phyloP scores from a whole-genome alignment of 2,329 filamentous ascomycete genomes.

The Pseudogymnoascus sp. region DNA sequence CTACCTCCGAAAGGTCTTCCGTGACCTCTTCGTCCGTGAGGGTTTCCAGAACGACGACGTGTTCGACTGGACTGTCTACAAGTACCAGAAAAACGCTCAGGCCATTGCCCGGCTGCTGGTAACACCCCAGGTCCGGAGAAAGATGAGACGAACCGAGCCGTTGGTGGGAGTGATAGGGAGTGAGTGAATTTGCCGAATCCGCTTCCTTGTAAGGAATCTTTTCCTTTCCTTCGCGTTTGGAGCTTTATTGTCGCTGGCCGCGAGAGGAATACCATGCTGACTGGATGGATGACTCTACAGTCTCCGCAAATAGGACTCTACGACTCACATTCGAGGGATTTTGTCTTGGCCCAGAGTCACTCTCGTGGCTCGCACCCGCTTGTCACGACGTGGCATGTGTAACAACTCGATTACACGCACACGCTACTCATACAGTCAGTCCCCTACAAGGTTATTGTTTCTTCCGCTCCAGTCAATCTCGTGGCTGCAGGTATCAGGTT shows the following conservation, averaged over 20 bases:
- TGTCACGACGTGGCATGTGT: conserved; percentile 21
- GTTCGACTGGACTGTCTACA: conserved; percentile 99
- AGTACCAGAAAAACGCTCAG: conserved; percentile 99
- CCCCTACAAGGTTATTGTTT: no score
- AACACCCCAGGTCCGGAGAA: conserved; percentile 59
- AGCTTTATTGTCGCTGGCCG: conserved; percentile 67
- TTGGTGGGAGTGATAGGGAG: conserved; percentile 85
- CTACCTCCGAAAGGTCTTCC: conserved; percentile 99
- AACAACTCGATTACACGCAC: conserved; percentile 18
- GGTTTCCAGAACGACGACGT: conserved; percentile 99
- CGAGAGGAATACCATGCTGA: conserved; percentile 63
- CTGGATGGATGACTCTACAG: conserved; percentile 74
- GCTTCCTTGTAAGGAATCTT: conserved; percentile 75
- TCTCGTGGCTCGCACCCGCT: conserved; percentile 21
- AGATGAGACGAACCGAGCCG: conserved; percentile 67
- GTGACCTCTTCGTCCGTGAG: conserved; percentile 95
- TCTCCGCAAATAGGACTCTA: conserved; percentile 65
- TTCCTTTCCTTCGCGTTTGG: conserved; percentile 78
- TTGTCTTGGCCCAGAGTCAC: conserved; percentile 24
- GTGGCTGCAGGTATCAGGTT: no score
- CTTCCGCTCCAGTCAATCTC: no score
- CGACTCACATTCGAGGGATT: conserved; percentile 22
- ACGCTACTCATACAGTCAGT: conserved; percentile 27
- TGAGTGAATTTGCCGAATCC: conserved; percentile 63
- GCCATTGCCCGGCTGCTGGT: conserved; percentile 75